These are phyloP conservation scores for Rhamnella rubrinervis DNA, from an alignment of 331 rosid genomes.

Conservation along the genomic window DNA sequence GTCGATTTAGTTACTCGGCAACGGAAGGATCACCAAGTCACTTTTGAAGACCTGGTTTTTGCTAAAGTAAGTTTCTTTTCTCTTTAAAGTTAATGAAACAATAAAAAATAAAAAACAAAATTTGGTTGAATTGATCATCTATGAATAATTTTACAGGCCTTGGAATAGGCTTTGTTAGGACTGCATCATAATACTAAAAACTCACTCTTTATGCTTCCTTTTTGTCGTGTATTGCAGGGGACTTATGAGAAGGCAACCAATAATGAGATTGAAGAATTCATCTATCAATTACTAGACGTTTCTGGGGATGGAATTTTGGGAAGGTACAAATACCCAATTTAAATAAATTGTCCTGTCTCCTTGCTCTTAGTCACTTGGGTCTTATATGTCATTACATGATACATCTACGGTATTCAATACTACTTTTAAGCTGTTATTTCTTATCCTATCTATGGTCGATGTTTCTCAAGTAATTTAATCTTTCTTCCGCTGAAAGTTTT, in stretches of 20 bases:
- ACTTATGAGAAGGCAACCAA: constrained; percentile 87
- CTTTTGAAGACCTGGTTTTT: constrained; percentile 78
- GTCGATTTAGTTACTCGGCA: constrained; percentile 68
- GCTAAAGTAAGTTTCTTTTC: constrained; percentile 59
- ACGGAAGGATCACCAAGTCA: constrained; percentile 68
- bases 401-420: no score
- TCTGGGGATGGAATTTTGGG: constrained; percentile 55
- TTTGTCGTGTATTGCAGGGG: constrained; percentile 52
- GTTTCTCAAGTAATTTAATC: background rate
- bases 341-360: background rate
- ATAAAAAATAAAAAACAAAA: background rate
- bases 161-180: background rate
- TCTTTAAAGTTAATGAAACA: background rate
- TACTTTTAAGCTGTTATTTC: no score
- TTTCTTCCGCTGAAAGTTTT: background rate
- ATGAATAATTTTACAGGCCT: background rate
- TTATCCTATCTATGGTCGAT: no score
- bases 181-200: background rate
- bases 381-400: no score
- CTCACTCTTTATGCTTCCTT: constrained; percentile 1
- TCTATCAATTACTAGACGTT: constrained; percentile 64
- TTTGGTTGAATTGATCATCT: background rate
- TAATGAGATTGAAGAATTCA: constrained; percentile 84
- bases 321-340: constrained; percentile 44
- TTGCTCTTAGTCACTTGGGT: background rate